Evolutionary conservation across 129 eudicot species (phyloP).

Genomic region (Logfia minima): DNA sequence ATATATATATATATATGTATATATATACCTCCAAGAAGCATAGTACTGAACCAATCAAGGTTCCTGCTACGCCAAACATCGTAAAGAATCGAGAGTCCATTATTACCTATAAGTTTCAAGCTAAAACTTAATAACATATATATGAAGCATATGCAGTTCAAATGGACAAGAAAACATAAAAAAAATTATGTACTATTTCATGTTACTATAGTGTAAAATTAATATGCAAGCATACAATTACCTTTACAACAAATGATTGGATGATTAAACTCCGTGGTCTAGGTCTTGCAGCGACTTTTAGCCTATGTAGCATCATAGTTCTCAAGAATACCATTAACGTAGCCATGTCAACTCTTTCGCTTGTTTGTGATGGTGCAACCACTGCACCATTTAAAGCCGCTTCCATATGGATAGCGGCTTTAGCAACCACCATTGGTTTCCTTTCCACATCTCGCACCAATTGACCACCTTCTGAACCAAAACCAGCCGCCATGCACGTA

Average conservation of each 20-base stretch:
- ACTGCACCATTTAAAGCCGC: conserved; percentile 8
- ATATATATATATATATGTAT: neutral
- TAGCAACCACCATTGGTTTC: conserved; percentile 19
- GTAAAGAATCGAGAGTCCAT: conserved; percentile 75
- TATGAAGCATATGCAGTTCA: neutral
- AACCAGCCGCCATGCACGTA: conserved; percentile 31
- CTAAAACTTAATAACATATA: neutral
- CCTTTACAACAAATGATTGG: conserved; percentile 62
- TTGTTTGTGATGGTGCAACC: conserved; percentile 31
- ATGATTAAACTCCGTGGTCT: conserved; percentile 47
- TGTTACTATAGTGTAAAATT: neutral
- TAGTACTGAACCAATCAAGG: conserved; percentile 73
- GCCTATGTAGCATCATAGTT: neutral
- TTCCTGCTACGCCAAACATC: conserved; percentile 68
- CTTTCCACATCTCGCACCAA: conserved; percentile 27
- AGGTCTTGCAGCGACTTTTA: conserved; percentile 27
- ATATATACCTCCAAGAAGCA: conserved; percentile 72
- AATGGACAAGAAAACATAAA: neutral
- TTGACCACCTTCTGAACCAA: conserved; percentile 26
- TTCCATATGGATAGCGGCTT: conserved; percentile 23
- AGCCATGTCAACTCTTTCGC: conserved; percentile 33
- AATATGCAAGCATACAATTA: conserved; percentile 3
- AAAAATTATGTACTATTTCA: neutral
- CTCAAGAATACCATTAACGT: conserved; percentile 23
- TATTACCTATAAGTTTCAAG: conserved; percentile 41